Percentiles rank a stretch among this genome's conserved stretches.
Evolutionary conservation across 1,139 yeast genomes (phyloP).

Genomic region (Debaryomyces nepalensis): DNA sequence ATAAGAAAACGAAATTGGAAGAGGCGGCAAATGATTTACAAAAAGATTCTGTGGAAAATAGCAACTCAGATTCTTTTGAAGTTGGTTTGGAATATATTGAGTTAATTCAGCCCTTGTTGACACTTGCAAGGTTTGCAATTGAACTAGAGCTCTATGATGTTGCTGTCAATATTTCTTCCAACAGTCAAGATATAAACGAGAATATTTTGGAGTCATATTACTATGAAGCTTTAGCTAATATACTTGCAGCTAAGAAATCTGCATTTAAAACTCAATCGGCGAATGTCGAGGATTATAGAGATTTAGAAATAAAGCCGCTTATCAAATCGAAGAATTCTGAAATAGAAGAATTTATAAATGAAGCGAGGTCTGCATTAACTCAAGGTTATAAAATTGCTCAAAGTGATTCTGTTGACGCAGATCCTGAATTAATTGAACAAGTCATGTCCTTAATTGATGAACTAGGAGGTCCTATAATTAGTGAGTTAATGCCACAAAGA

Average conservation of each 20-base stretch:
- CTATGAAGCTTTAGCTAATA: conserved; percentile 77
- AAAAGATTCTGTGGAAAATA: conserved; percentile 24
- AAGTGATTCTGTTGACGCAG: conserved; percentile 50
- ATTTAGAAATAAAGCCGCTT: conserved; percentile 39
- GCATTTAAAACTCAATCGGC: conserved; percentile 20
- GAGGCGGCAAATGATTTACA: conserved; percentile 37
- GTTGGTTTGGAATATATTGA: conserved; percentile 61
- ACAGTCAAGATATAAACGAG: conserved; percentile 78
- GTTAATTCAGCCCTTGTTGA: conserved; percentile 67
- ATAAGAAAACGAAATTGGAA: conserved; percentile 55
- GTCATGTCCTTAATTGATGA: conserved; percentile 53
- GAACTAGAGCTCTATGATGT: conserved; percentile 76
- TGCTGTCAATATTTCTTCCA: conserved; percentile 62
- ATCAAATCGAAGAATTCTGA: conserved; percentile 34
- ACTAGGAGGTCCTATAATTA: conserved; percentile 63
- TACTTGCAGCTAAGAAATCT: conserved; percentile 56
- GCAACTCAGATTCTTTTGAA: conserved; percentile 38
- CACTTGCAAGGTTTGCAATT: conserved; percentile 72
- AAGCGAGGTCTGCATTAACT: conserved; percentile 58
- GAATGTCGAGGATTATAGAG: conserved; percentile 54
- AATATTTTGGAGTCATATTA: conserved; percentile 79
- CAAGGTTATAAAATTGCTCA: conserved; percentile 57
- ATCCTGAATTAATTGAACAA: conserved; percentile 59
- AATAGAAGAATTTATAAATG: conserved; percentile 41
- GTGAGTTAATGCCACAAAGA: conserved; percentile 49